These are phyloP conservation scores for Aspergillus egyptiacus DNA, from an alignment of 495 filamentous ascomycete genomes.

Conservation along the genomic window DNA sequence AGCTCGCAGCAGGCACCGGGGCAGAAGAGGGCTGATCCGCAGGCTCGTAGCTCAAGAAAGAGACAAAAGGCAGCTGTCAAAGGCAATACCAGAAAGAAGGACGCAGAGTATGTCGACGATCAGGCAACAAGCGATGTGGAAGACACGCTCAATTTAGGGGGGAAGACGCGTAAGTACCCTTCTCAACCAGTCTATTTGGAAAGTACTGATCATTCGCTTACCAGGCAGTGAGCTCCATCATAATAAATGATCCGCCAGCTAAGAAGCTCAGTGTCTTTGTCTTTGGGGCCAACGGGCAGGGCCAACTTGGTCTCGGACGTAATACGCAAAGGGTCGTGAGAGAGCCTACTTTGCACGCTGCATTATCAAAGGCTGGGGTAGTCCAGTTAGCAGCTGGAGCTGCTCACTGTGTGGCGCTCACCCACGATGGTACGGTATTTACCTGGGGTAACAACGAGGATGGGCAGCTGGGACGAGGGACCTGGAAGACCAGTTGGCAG, in stretches of 20 bases:
- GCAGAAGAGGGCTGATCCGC: too few relatives aligned
- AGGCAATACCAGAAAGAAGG: too few relatives aligned
- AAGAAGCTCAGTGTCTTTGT: conserved; percentile 44
- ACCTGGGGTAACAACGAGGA: conserved; percentile 72
- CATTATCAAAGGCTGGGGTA: conserved; percentile 42
- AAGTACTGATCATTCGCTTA: background rate
- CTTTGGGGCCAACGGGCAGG: conserved; percentile 41
- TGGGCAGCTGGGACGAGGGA: conserved; percentile 59
- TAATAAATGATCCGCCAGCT: conserved; percentile 34
- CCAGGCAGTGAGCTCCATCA: conserved; percentile 3
- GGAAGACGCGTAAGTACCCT: background rate
- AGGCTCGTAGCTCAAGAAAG: too few relatives aligned
- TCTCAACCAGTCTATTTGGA: background rate
- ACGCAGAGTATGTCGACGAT: too few relatives aligned
- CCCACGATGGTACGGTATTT: conserved; percentile 57
- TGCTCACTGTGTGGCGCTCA: conserved; percentile 61
- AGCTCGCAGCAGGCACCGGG: background rate
- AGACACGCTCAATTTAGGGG: too few relatives aligned
- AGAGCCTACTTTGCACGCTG: conserved; percentile 45
- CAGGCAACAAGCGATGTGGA: too few relatives aligned
- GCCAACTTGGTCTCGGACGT: conserved; percentile 51
- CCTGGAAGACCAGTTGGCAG: conserved; percentile 44
- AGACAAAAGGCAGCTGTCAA: too few relatives aligned
- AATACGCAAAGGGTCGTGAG: conserved; percentile 40
- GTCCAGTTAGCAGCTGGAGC: conserved; percentile 59